Conservation (phyloP, 1,284 basidiomycete species). For the Heterobasidion occidentale region DNA sequence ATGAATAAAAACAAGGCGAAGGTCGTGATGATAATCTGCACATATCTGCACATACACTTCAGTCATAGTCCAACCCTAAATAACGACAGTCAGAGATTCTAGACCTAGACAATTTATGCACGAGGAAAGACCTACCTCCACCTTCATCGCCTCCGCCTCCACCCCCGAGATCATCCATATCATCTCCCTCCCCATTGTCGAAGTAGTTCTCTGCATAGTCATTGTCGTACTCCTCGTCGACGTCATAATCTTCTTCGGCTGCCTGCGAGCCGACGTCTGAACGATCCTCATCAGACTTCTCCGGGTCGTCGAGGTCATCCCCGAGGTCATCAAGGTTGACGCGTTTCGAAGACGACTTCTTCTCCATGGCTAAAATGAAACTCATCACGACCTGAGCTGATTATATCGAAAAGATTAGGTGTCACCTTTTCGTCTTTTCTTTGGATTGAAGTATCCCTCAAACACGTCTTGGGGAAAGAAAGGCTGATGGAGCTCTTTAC, state of each 20-base stretch:
- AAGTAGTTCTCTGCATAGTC: slow-evolving; percentile 84
- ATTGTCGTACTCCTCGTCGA: slow-evolving; percentile 80
- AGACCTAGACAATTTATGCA: neutral
- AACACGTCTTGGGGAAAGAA: slow-evolving; percentile 76
- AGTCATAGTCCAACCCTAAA: slow-evolving; percentile 24
- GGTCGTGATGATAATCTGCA: neutral
- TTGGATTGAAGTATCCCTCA: slow-evolving; percentile 71
- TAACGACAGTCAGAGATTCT: neutral
- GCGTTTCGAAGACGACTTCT: slow-evolving; percentile 27
- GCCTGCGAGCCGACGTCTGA: slow-evolving; percentile 58
- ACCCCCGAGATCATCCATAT: slow-evolving; percentile 65
- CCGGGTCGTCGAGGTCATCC: slow-evolving; percentile 62
- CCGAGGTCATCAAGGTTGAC: slow-evolving; percentile 59
- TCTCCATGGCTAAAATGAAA: slow-evolving; percentile 21
- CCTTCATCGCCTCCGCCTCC: slow-evolving; percentile 55
- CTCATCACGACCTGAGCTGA: neutral
- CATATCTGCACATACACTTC: slow-evolving; percentile 1
- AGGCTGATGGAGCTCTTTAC: slow-evolving; percentile 58
- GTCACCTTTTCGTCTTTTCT: slow-evolving; percentile 51
- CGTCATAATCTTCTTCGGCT: slow-evolving; percentile 67
- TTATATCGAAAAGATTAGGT: neutral
- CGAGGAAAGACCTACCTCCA: slow-evolving; percentile 30
- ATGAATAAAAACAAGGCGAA: no score
- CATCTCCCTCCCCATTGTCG: slow-evolving; percentile 76
- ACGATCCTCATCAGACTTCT: slow-evolving; percentile 56